phyloP scores from a whole-genome alignment of 2,329 filamentous ascomycete genomes.

The Coniochaeta pulveracea region DNA sequence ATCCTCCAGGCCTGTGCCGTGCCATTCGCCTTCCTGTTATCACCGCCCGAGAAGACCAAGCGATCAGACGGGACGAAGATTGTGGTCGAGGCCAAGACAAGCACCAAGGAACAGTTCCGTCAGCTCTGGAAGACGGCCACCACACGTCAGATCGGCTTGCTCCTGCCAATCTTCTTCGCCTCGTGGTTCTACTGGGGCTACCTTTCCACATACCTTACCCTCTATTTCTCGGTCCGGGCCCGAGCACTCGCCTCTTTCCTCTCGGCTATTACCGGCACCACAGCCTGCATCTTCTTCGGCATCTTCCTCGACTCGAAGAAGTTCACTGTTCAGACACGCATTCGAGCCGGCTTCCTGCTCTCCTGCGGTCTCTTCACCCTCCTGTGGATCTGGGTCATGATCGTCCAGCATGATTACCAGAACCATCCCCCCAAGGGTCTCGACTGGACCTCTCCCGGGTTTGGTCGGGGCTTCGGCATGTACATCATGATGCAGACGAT shows the following conservation, averaged over 20 bases:
- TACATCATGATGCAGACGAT: conserved; percentile 13
- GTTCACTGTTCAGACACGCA: conserved; percentile 10
- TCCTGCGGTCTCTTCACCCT: conserved; percentile 10
- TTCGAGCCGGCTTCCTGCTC: conserved; percentile 10
- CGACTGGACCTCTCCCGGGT: conserved; percentile 11
- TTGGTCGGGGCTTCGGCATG: conserved; percentile 13
- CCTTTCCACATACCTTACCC: conserved; percentile 26
- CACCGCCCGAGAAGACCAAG: conserved; percentile 30
- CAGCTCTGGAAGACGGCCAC: conserved; percentile 11
- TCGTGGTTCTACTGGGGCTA: conserved; percentile 24
- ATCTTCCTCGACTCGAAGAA: conserved; percentile 12
- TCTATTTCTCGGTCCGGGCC: conserved; percentile 29
- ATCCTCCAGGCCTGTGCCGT: conserved; percentile 33
- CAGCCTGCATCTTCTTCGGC: conserved; percentile 12
- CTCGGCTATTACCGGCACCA: conserved; percentile 24
- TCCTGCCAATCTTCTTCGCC: conserved; percentile 24
- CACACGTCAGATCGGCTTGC: conserved; percentile 22
- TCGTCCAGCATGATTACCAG: conserved; percentile 11
- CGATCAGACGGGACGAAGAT: conserved; percentile 26
- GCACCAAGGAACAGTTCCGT: conserved; percentile 4
- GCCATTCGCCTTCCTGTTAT: conserved; percentile 28
- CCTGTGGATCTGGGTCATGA: conserved; percentile 13
- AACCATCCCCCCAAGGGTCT: conserved; percentile 7
- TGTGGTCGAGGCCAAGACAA: too few species aligned
- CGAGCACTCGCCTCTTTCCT: conserved; percentile 23